Percentiles rank a stretch among this genome's conserved stretches.
These are phyloP conservation scores for Sporothrix phasma DNA, from an alignment of 2,329 filamentous ascomycete species.

Conservation along the genomic window DNA sequence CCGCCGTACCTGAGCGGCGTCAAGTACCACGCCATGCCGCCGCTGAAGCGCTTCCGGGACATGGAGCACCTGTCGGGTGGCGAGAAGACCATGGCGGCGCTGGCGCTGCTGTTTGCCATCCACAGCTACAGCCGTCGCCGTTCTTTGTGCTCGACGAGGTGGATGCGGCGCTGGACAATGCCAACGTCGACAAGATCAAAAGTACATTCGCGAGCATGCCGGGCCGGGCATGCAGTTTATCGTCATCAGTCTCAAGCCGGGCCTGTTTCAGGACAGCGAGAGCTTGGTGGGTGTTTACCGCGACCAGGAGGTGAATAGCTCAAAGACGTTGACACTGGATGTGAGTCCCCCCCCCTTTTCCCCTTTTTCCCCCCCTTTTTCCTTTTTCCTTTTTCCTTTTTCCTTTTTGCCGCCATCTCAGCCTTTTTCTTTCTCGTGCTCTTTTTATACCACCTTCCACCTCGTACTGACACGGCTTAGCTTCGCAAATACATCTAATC, in stretches of 20 bases:
- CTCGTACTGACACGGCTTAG: neutral
- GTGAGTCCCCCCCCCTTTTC: slow-evolving; percentile 50
- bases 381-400: neutral
- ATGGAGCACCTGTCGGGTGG: slow-evolving; percentile 98
- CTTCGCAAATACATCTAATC: slow-evolving; percentile 16
- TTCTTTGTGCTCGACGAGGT: slow-evolving; percentile 99
- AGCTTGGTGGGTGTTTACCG: slow-evolving; percentile 91
- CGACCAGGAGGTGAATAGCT: slow-evolving; percentile 89
- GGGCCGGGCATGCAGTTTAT: slow-evolving; percentile 98
- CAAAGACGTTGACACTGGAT: slow-evolving; percentile 84
- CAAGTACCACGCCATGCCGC: slow-evolving; percentile 98
- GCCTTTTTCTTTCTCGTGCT: neutral
- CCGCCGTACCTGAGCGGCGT: slow-evolving; percentile 92
- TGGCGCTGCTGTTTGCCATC: slow-evolving; percentile 93
- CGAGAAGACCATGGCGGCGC: slow-evolving; percentile 96
- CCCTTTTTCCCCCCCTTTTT: neutral
- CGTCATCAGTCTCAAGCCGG: slow-evolving; percentile 92
- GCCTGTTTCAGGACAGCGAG: slow-evolving; percentile 92
- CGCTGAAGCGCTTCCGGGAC: slow-evolving; percentile 93
- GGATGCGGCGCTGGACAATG: slow-evolving; percentile 94
- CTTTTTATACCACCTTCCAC: too few relatives aligned
- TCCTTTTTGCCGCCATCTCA: neutral
- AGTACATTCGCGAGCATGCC: slow-evolving; percentile 89
- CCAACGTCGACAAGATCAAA: slow-evolving; percentile 95
- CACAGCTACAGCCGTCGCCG: slow-evolving; percentile 91